These are phyloP conservation scores for Blastobotrys peoriensis DNA, from an alignment of 805 yeast species.

Conservation along the genomic window DNA sequence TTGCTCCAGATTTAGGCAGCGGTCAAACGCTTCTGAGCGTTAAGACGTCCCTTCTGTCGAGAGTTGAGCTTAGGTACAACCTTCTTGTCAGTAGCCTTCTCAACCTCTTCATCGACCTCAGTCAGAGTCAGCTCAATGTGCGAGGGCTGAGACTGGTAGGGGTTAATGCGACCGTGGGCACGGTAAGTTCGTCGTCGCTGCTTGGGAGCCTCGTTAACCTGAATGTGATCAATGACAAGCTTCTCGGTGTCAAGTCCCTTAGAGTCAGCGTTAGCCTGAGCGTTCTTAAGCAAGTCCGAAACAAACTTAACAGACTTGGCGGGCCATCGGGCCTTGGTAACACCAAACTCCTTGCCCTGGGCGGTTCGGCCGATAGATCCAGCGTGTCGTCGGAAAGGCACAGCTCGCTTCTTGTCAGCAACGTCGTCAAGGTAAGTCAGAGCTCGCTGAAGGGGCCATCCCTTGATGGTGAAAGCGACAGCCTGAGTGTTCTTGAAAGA, in stretches of 20 bases:
- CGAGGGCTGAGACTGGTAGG: slow-evolving; percentile 97
- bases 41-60: slow-evolving; percentile 90
- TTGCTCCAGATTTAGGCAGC: slow-evolving; percentile 35
- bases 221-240: slow-evolving; percentile 95
- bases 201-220: slow-evolving; percentile 99
- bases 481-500: slow-evolving; percentile 99
- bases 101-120: slow-evolving; percentile 91
- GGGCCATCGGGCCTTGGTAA: slow-evolving; percentile 99
- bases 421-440: slow-evolving; percentile 94
- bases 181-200: slow-evolving; percentile 99
- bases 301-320: slow-evolving; percentile 95
- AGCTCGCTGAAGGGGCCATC: slow-evolving; percentile 97
- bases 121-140: slow-evolving; percentile 97
- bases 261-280: slow-evolving; percentile 98
- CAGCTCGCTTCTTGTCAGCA: slow-evolving; percentile 97
- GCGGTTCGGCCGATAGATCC: slow-evolving; percentile 98
- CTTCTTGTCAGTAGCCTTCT: slow-evolving; percentile 73
- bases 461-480: slow-evolving; percentile 96
- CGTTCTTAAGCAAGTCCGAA: slow-evolving; percentile 91
- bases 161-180: slow-evolving; percentile 99
- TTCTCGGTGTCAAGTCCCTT: slow-evolving; percentile 96
- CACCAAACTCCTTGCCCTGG: slow-evolving; percentile 99
- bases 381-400: slow-evolving; percentile 98
- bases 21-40: slow-evolving; percentile 80
- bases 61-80: slow-evolving; percentile 64